Evolutionary conservation across 352 stramenopile species (phyloP), one percentile per base, ranked within the genome.

Genomic region (Blastocystis sp.): DNA sequence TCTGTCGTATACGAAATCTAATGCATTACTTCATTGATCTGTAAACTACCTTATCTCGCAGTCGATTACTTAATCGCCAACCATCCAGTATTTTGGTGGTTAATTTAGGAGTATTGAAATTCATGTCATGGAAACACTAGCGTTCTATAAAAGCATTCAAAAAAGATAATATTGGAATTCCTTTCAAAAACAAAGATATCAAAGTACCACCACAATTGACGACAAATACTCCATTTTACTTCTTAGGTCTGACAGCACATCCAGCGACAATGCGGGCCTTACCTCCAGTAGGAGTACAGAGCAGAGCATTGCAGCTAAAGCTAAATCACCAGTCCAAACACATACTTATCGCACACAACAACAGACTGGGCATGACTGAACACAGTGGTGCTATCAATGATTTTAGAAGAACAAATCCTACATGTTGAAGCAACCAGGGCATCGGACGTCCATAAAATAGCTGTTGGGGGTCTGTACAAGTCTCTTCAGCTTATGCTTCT

Each of bases 361-460:
- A 54, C 88, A 29, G 88, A 88, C 92, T 99, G 96, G 78, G 96
- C 96, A 90, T 99, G 96, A 89, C 91, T 97, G 92, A 99, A 99
- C 78, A 99, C 95, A 73, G 96, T 98, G 58, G 96, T 99, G 91
- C 91, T 93, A 86, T n/a, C 9, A 46, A 88, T 88, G 0, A n/a
- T n/a, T 77, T 16, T 35, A 66, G 1, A 66, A 24, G 35, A 51
- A 12, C 61, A 67, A 59, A 46, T 7, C 14, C 9, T 29, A 93
- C 90, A 99, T 99, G 93, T 98, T 97, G 92, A 98, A 98, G 94
- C 97, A 99, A 90, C 96, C 96, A 63, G 95, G 95, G 92, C 97
- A 99, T 91, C 98, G 98, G 87, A 99, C 97, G 90, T 99, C 97
- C 95, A 97, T 97, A 91, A 97, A 97, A 92, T 97, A 98, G 89